Evolutionary conservation across 176 grass and related monocot species (phyloP).

Genomic region (Triticum turgidum): DNA sequence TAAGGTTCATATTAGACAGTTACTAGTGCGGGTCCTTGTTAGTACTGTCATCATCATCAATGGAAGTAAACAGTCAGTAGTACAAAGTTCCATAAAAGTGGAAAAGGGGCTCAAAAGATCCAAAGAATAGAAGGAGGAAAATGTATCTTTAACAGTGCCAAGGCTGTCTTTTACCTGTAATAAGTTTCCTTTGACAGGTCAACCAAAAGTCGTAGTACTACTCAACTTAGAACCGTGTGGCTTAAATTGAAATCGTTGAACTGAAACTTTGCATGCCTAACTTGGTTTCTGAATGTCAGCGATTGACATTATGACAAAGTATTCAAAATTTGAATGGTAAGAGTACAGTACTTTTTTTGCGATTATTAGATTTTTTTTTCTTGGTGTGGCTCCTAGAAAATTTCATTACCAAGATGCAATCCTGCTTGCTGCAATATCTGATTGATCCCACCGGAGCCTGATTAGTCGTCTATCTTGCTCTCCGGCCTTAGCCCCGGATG

Average conservation of each 20-base stretch:
- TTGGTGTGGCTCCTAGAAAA: background rate
- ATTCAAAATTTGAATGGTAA: background rate
- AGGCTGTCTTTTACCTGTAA: background rate
- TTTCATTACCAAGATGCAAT: background rate
- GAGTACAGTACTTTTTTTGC: background rate
- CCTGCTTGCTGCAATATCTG: conserved; percentile 3
- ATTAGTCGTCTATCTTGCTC: too few relatives aligned
- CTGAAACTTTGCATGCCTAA: background rate
- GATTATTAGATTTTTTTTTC: background rate
- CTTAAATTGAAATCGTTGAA: background rate
- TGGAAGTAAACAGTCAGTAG: background rate
- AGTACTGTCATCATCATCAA: background rate
- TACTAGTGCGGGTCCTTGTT: background rate
- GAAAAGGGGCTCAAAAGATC: background rate
- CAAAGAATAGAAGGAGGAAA: background rate
- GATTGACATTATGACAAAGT: background rate
- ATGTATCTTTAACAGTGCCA: background rate
- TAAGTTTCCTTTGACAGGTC: conserved; percentile 4
- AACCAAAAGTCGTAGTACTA: background rate
- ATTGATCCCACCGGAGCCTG: too few relatives aligned
- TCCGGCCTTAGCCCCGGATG: too few relatives aligned
- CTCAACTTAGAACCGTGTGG: conserved; percentile 1
- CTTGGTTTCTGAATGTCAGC: background rate
- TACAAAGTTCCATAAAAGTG: background rate
- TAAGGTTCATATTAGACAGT: conserved; percentile 1